Percentiles rank a stretch among this genome's conserved stretches.
Evolutionary conservation across 805 yeast species (phyloP).

Genomic region (Yamadazyma tumulicola): DNA sequence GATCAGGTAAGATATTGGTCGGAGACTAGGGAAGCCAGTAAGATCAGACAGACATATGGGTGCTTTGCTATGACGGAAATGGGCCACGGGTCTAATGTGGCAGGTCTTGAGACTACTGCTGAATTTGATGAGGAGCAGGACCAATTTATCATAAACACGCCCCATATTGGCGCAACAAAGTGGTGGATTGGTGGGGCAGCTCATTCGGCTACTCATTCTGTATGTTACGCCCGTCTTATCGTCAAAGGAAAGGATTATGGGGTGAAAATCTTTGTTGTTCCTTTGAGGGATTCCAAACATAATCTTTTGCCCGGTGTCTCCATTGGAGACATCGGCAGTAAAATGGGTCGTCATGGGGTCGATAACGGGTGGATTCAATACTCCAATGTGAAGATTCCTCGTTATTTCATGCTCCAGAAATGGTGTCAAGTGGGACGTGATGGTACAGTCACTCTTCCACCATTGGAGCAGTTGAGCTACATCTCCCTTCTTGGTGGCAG

Average conservation of each 20-base stretch:
- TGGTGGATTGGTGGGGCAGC: constrained; percentile 99
- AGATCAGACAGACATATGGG: constrained; percentile 52
- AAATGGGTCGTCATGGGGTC: constrained; percentile 95
- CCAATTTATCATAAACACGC: constrained; percentile 76
- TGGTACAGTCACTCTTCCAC: constrained; percentile 73
- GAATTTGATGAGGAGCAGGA: constrained; percentile 64
- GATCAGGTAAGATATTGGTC: constrained; percentile 39
- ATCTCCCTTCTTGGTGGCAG: constrained; percentile 86
- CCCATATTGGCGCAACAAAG: constrained; percentile 88
- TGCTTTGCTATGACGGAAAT: constrained; percentile 93
- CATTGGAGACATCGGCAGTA: constrained; percentile 89
- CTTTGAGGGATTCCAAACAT: constrained; percentile 74
- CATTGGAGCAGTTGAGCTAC: constrained; percentile 84
- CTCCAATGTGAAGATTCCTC: constrained; percentile 77
- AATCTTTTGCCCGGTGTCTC: constrained; percentile 74
- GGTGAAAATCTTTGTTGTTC: constrained; percentile 89
- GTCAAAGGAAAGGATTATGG: constrained; percentile 86
- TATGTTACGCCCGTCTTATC: constrained; percentile 80
- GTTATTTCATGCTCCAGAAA: constrained; percentile 76
- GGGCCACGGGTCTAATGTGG: constrained; percentile 93
- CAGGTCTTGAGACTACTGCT: constrained; percentile 91
- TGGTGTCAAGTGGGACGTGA: constrained; percentile 67
- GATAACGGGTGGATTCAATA: constrained; percentile 98
- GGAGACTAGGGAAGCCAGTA: constrained; percentile 28
- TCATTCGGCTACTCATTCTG: constrained; percentile 83